A percentile compares a stretch with the other conserved stretches of the same genome.
These are phyloP conservation scores for Casaregolazyma suthepensis DNA, from an alignment of 1,139 yeast species.

Conservation along the genomic window DNA sequence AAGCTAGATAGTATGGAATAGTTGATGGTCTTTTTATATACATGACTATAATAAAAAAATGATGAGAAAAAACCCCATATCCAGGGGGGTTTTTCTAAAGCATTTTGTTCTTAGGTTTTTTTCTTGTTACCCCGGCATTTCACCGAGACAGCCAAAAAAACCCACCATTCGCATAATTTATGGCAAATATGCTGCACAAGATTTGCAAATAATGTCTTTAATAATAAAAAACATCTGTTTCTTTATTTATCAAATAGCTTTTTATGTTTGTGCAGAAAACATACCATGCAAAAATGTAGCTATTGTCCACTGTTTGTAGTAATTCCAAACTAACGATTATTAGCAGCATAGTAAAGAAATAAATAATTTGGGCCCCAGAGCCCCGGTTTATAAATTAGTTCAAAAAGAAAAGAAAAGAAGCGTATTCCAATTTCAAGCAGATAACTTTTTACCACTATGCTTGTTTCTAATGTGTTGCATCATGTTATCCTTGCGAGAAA, in stretches of 20 bases:
- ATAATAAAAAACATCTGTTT: background rate
- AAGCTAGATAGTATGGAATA: conserved; percentile 14
- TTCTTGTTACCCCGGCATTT: background rate
- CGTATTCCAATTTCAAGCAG: background rate
- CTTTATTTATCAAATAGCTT: background rate
- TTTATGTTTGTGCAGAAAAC: background rate
- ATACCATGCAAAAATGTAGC: background rate
- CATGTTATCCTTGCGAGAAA: conserved; percentile 26
- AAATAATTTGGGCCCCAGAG: background rate
- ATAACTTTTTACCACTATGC: conserved; percentile 15
- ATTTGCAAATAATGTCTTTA: background rate
- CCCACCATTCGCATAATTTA: background rate
- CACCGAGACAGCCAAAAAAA: background rate
- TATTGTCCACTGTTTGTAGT: background rate
- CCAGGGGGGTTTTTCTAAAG: background rate
- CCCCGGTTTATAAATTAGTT: background rate
- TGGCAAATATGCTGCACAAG: background rate
- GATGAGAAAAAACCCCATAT: background rate
- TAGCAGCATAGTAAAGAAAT: background rate
- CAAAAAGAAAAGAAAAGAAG: background rate
- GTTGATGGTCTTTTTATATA: background rate
- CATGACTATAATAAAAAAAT: background rate
- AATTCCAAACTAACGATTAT: background rate
- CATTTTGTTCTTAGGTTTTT: too few species aligned
- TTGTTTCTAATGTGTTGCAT: conserved; percentile 28